Base-by-base conservation (phyloP, 345 rosid genomes). In the Cochlearia excelsa region DNA sequence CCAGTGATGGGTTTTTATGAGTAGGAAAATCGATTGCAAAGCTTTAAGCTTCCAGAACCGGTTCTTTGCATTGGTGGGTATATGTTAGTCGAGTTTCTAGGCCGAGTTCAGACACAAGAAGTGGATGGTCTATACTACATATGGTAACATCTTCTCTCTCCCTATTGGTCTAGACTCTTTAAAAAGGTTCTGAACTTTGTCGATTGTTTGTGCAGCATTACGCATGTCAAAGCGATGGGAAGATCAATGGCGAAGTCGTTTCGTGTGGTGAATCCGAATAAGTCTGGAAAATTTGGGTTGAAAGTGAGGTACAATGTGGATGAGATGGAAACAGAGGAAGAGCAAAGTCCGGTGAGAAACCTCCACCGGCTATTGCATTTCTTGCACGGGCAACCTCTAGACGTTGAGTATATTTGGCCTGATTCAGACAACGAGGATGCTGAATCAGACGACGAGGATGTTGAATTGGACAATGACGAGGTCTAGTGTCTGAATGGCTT, bases 51-150 rank as follows among this genome's bases (percentile, higher is more conserved):
- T 74, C 90, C 96, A n/a, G 84, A 94, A 63, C 96, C 96, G 0
- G 80, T 81, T 70, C 68, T 94, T 42, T 94, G 97, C 72, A 58
- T 94, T 42, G 97, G 96, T 58, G 95, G 97, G 40, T 71, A 78
- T 60, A 54, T 94, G 77, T 79, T 78, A 73, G 63, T 94, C 54
- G 90, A 90, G 84, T 82, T 94, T 58, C 70, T 84, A 66, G 95
- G 95, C 54, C 84, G 99, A 61, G 81, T 85, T 67, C 97, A 94
- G 84, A 87, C 66, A 58, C 92, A 90, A 73, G 85, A 80, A 39
- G 81, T 77, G 76, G 97, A 94, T 70, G 81, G 75, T 69, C 71
- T 78, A 61, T 94, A 78, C 79, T 94, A 94, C 46, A 81, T 90
- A 72, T 90, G 99, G 99, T 94, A 58, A 7, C 43, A 16, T 11